A percentile compares a stretch with the other conserved stretches of the same genome.
phyloP scores from a whole-genome alignment of 495 filamentous ascomycete species.

The Neurospora tetraspora region DNA sequence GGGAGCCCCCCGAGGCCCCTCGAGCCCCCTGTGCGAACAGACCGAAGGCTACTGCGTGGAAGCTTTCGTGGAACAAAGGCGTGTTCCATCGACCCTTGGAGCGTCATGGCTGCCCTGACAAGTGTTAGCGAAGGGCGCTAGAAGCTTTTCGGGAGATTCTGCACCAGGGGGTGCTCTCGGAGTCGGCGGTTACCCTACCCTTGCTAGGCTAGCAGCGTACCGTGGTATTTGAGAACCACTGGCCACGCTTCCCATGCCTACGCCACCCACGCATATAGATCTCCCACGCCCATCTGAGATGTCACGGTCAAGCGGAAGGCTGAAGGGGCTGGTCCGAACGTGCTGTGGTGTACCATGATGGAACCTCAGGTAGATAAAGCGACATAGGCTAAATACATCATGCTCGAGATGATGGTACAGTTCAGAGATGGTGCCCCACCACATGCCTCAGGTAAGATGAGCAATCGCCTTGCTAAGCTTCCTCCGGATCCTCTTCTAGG shows the following conservation, averaged over 20 bases:
- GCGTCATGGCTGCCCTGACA: background rate
- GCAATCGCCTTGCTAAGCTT: background rate
- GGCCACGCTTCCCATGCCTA: background rate
- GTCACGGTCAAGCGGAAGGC: background rate
- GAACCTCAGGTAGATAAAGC: background rate
- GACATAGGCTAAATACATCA: background rate
- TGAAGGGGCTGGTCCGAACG: background rate
- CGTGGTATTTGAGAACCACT: background rate
- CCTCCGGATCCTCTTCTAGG: background rate
- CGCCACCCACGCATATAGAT: background rate
- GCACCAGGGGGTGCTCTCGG: background rate
- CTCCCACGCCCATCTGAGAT: background rate
- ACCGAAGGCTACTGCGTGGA: background rate
- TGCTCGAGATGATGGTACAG: background rate
- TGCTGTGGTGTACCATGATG: background rate
- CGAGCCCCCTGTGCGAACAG: background rate
- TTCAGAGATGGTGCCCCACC: background rate
- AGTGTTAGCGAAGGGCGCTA: constrained; percentile 8
- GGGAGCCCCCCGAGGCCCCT: background rate
- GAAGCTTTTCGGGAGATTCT: constrained; percentile 15
- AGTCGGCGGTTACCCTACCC: background rate
- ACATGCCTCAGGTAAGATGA: background rate
- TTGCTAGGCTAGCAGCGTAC: background rate
- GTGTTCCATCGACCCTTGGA: background rate
- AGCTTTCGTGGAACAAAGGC: background rate